Conservation (phyloP, 202 grass and related monocot species). For the Panicum virgatum region DNA sequence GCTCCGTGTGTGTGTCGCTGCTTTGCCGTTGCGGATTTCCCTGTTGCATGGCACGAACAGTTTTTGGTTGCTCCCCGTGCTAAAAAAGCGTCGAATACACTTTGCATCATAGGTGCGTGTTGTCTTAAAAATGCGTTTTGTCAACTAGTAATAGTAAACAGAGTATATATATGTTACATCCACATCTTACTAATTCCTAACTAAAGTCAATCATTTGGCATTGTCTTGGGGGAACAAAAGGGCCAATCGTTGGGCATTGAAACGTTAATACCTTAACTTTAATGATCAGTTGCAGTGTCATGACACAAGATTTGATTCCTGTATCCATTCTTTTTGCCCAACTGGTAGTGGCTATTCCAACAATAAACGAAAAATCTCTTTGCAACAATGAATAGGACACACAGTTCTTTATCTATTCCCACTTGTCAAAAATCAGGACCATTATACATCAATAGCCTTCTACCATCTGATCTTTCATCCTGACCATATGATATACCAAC, state of each 20-base stretch:
- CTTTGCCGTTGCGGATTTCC: neutral
- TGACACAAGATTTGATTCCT: neutral
- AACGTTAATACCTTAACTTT: neutral
- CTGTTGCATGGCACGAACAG: neutral
- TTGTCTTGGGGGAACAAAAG: too few relatives aligned
- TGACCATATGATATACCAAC: neutral
- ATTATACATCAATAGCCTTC: neutral
- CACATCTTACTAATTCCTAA: neutral
- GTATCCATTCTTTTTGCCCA: neutral
- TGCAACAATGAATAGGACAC: neutral
- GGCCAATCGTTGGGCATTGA: neutral
- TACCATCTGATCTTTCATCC: neutral
- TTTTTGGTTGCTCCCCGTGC: neutral
- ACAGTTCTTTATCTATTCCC: neutral
- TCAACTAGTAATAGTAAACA: neutral
- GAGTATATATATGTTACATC: neutral
- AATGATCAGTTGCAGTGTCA: neutral
- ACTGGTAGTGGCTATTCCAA: neutral
- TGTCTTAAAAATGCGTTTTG: neutral
- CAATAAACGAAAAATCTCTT: neutral
- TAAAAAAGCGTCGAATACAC: neutral
- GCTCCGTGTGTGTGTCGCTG: neutral
- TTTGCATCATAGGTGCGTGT: neutral
- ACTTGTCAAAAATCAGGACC: neutral
- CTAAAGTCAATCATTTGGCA: neutral